These are phyloP conservation scores for Phytophthora podocarpi DNA, from an alignment of 352 stramenopile genomes.

Conservation along the genomic window DNA sequence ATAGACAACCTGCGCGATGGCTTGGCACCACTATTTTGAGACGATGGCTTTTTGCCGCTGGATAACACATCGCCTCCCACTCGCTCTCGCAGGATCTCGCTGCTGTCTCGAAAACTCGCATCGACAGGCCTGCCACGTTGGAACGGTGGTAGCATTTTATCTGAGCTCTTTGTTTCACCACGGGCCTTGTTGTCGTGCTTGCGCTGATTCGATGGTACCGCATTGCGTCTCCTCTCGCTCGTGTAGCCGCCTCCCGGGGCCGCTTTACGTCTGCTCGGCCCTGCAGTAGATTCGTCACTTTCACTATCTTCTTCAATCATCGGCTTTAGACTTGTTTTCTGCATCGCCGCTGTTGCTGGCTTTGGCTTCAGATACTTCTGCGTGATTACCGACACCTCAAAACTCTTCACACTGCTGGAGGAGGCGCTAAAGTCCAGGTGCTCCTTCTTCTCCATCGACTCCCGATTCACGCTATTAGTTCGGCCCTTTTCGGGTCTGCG, in stretches of 20 bases:
- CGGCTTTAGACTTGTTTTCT: constrained; percentile 27
- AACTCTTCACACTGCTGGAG: constrained; percentile 35
- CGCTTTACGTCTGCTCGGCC: constrained; percentile 24
- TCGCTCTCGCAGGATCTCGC: constrained; percentile 8
- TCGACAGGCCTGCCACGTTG: constrained; percentile 11
- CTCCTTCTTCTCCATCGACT: constrained; percentile 41
- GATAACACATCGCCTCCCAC: constrained; percentile 3
- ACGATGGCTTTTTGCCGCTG: constrained; percentile 5
- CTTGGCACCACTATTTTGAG: constrained; percentile 32
- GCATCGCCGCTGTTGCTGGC: constrained; percentile 25
- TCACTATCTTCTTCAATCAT: constrained; percentile 38
- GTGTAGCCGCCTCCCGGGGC: constrained; percentile 5
- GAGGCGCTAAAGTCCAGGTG: constrained; percentile 48
- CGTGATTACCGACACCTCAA: constrained; percentile 44
- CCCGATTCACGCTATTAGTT: constrained; percentile 8
- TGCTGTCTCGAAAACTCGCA: constrained; percentile 19
- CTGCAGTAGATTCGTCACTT: constrained; percentile 20
- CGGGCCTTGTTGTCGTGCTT: constrained; percentile 26
- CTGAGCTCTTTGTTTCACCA: constrained; percentile 9
- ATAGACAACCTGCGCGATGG: constrained; percentile 30
- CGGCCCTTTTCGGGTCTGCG: constrained; percentile 1
- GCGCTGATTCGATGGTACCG: background rate
- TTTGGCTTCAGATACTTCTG: constrained; percentile 42
- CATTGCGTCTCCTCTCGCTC: constrained; percentile 17
- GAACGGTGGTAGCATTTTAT: constrained; percentile 12